Evolutionary conservation across 441 rosid species (phyloP).

Genomic region (Brassica hybrid): DNA sequence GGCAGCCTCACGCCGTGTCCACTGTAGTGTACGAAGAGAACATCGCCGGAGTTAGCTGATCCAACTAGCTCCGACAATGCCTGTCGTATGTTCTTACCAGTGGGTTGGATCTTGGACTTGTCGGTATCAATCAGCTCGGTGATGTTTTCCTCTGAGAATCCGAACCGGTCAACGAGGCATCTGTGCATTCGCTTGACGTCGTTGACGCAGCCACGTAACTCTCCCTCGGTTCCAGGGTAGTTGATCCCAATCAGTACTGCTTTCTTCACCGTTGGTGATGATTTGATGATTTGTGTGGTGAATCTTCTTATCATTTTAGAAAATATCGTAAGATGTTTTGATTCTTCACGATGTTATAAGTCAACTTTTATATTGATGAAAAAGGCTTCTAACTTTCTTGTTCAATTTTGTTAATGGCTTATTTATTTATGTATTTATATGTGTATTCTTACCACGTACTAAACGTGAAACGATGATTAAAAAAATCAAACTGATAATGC

Average conservation of each 20-base stretch:
- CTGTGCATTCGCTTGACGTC: constrained; percentile 65
- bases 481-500: neutral
- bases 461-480: constrained; percentile 8
- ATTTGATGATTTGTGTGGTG: neutral
- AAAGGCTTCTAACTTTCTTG: neutral
- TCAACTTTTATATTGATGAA: neutral
- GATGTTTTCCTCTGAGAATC: constrained; percentile 59
- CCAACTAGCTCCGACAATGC: constrained; percentile 52
- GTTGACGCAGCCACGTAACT: constrained; percentile 77
- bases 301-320: constrained; percentile 17
- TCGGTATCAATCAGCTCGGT: constrained; percentile 66
- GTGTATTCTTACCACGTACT: neutral
- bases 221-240: constrained; percentile 74
- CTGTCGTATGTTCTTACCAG: constrained; percentile 70
- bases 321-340: neutral
- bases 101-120: constrained; percentile 60
- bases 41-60: constrained; percentile 60
- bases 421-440: neutral
- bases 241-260: constrained; percentile 79
- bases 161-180: constrained; percentile 60
- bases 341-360: neutral
- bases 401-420: neutral
- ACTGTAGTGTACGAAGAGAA: constrained; percentile 76
- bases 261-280: constrained; percentile 51
- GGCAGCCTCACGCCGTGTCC: constrained; percentile 89